Evolutionary conservation across 768 basidiomycete genomes (phyloP), one percentile per base, ranked within the genome.

Genomic region (Russula earlei): DNA sequence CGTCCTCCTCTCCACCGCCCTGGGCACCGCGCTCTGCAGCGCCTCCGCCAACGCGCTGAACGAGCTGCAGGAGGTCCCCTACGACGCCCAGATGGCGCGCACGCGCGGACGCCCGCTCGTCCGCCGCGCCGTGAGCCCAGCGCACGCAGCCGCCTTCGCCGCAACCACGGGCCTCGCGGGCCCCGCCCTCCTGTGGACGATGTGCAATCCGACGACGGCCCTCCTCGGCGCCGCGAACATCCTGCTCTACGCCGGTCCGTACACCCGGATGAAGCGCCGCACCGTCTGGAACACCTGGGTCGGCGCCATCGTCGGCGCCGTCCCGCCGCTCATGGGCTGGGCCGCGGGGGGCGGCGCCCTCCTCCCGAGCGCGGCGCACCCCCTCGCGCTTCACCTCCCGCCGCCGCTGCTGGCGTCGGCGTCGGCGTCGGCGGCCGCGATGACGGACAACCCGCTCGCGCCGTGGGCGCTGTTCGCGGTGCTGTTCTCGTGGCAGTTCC

Each of bases 261-360:
- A 99, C 71, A 99, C 96, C 0, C 88, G 85, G 74, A 75, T 93
- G 72, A 98, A 99, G 69, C 79, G 96, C 17, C 83, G 80, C 64
- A 82, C 78, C 55, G 74, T 87, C 5, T 74, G 74, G 61, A 99
- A 96, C 67, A 99, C 95, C 2, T 97, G 94, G 95, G 82, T 94
- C 17, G 95, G 95, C 10, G 78, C 91, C 0, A 75, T 98, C 20
- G 95, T 99, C 3, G 96, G 96, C 31, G 93, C 77, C 0, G 75
- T 97, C 5, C 96, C 96, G 6, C 93, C 95, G 2, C 71, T 99
- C 49, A 97, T 99, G 88, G 96, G 96, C 40, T 99, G 96, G 96
- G 84, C 95, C 7, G 96, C 96, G 1, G 90, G 88, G 55, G 94
- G 93, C 1, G 91, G 88, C 20, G 73, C 78, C 15, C 68, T 95